These are phyloP conservation scores for Skeletonema marinoi DNA, from an alignment of 108 stramenopile species.

Conservation along the genomic window DNA sequence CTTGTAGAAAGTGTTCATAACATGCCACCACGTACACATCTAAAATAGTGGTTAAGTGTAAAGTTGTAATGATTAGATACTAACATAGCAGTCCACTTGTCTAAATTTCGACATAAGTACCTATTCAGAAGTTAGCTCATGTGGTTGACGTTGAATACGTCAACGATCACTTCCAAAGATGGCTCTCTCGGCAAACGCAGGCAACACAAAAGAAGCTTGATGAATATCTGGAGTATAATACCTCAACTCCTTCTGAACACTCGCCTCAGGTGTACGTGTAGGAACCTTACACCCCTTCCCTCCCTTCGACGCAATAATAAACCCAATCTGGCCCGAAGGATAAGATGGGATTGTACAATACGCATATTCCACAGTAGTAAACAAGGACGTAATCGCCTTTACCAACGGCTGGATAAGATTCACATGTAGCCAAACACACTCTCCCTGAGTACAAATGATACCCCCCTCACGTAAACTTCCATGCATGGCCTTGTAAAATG, in stretches of 20 bases:
- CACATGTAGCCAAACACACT: slow-evolving; percentile 97
- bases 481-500: slow-evolving; percentile 93
- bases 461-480: slow-evolving; percentile 88
- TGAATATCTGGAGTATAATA: slow-evolving; percentile 95
- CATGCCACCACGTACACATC: too few relatives aligned
- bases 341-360: slow-evolving; percentile 98
- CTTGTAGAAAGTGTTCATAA: too few relatives aligned
- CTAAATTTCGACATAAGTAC: background rate
- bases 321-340: slow-evolving; percentile 98
- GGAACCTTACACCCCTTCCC: slow-evolving; percentile 61
- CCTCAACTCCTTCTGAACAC: slow-evolving; percentile 62
- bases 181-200: slow-evolving; percentile 79
- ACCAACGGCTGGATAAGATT: slow-evolving; percentile 89
- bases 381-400: slow-evolving; percentile 64
- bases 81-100: background rate
- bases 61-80: too few relatives aligned
- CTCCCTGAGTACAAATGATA: slow-evolving; percentile 97
- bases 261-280: slow-evolving; percentile 48
- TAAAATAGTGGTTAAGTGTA: background rate
- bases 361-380: slow-evolving; percentile 92
- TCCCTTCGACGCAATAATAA: slow-evolving; percentile 87
- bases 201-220: slow-evolving; percentile 92
- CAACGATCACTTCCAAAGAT: slow-evolving; percentile 52
- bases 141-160: background rate
- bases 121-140: too few relatives aligned